These are phyloP conservation scores for Boletus sp. DNA, from an alignment of 768 basidiomycete genomes.

Conservation along the genomic window DNA sequence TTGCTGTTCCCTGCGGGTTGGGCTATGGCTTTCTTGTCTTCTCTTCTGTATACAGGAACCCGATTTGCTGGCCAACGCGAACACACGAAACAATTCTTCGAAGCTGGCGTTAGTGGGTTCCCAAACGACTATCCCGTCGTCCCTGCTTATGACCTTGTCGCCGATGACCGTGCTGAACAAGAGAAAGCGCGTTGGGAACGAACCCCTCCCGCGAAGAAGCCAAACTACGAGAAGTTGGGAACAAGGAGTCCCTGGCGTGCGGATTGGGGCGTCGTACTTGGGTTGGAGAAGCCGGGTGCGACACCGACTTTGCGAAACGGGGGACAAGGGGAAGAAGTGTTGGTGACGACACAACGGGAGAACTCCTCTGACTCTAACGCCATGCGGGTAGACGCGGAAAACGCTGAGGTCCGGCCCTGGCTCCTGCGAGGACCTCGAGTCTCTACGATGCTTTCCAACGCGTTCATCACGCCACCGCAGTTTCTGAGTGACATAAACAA, in stretches of 20 bases:
- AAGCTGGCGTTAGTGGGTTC: slow-evolving; percentile 71
- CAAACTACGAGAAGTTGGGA: slow-evolving; percentile 63
- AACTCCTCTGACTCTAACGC: slow-evolving; percentile 12
- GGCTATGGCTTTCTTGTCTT: slow-evolving; percentile 86
- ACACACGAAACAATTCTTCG: slow-evolving; percentile 75
- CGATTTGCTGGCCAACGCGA: slow-evolving; percentile 86
- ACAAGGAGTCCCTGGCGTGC: slow-evolving; percentile 70
- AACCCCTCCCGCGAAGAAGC: slow-evolving; percentile 85
- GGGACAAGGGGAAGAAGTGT: slow-evolving; percentile 29
- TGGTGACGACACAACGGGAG: slow-evolving; percentile 61
- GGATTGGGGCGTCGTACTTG: slow-evolving; percentile 75
- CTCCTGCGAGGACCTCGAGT: slow-evolving; percentile 60
- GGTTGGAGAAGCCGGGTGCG: slow-evolving; percentile 32
- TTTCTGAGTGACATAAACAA: slow-evolving; percentile 57
- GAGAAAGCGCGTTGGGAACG: slow-evolving; percentile 67
- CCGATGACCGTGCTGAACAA: slow-evolving; percentile 44
- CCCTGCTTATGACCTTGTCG: slow-evolving; percentile 49
- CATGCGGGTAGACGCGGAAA: slow-evolving; percentile 7
- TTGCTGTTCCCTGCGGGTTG: slow-evolving; percentile 84
- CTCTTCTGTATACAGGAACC: slow-evolving; percentile 78
- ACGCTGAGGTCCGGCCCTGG: slow-evolving; percentile 48
- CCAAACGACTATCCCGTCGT: slow-evolving; percentile 78
- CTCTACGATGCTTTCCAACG: slow-evolving; percentile 42
- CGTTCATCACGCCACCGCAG: slow-evolving; percentile 39
- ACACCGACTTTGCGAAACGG: background rate